Evolutionary conservation across 1,284 basidiomycete genomes (phyloP), one percentile per base, ranked within the genome.

Genomic region (Ceratobasidium sp.): DNA sequence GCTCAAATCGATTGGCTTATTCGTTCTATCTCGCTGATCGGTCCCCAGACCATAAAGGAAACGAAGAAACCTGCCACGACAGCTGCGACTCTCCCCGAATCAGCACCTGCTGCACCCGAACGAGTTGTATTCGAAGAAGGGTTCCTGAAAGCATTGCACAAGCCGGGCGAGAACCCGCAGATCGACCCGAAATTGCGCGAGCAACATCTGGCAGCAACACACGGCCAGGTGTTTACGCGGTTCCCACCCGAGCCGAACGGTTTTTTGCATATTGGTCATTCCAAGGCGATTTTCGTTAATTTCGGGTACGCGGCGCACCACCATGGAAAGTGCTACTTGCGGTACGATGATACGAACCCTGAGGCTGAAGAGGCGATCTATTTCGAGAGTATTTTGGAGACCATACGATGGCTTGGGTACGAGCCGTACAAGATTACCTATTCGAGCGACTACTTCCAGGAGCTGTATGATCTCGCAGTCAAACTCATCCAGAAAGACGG

Each of bases 391-490:
- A 98, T 99, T 73, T 85, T 99, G 79, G 96, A 98, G 83, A 95
- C 92, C 77, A 88, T 99, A 61, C 88, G 96, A 77, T 99, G 98
- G 98, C 88, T 99, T 34, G 98, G 98, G 0, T 99, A 91, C 80
- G 96, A 99, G 82, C 98, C 98, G 5, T 98, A 94, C 93, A 95
- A 95, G 83, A 96, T 99, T 84, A 99, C 98, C 14, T 99, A 99
- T 83, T 98, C 97, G 65, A 97, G 95, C 80, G 98, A 99, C 84
- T 95, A 99, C 84, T 99, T 99, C 82, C 89, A 93, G 77, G 84
- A 90, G 80, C 85, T 99, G 24, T 94, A 97, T 81, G 91, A 92
- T 27, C 86, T 98, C 34, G 97, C 97, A 1, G 87, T 95, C n/a
- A 92, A 97, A 81, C 85, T 99, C 68, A 97, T 96, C 79, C 90